These are phyloP conservation scores for Chaetothyriales sp. DNA, from an alignment of 2,329 filamentous ascomycete genomes.

Conservation along the genomic window DNA sequence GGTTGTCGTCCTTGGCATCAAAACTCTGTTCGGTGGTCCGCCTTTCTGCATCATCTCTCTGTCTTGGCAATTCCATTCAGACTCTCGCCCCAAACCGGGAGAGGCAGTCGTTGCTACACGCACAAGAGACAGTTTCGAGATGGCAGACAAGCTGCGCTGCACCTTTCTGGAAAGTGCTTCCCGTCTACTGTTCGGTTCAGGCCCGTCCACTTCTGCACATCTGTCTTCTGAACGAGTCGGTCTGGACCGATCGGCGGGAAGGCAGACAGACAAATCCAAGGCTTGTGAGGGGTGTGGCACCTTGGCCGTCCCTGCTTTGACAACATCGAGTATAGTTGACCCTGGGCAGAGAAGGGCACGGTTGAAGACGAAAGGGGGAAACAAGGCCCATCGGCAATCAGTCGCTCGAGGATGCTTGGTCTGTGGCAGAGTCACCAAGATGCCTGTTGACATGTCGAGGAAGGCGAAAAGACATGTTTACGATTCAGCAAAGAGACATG, in stretches of 20 bases:
- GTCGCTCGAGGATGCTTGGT: constrained; percentile 4
- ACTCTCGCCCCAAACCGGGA: background rate
- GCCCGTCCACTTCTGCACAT: constrained; percentile 30
- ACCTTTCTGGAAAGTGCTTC: constrained; percentile 27
- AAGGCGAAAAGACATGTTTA: background rate
- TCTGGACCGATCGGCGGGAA: background rate
- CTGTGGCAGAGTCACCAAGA: constrained; percentile 6
- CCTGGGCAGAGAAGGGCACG: background rate
- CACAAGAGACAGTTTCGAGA: background rate
- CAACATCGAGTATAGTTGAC: constrained; percentile 14
- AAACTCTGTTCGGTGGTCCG: background rate
- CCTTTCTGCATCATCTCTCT: background rate
- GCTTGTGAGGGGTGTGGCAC: constrained; percentile 30
- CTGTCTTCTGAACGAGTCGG: constrained; percentile 20
- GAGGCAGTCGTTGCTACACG: background rate
- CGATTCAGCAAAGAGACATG: background rate
- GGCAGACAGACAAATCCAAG: constrained; percentile 17
- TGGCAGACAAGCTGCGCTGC: background rate
- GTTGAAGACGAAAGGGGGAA: constrained; percentile 4
- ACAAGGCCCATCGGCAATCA: constrained; percentile 3
- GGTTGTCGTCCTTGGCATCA: background rate
- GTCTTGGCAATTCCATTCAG: background rate
- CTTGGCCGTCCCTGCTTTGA: constrained; percentile 22
- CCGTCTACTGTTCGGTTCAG: constrained; percentile 20
- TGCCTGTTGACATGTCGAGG: background rate